Evolutionary conservation across 441 rosid species (phyloP).

Genomic region (Croton setiger): DNA sequence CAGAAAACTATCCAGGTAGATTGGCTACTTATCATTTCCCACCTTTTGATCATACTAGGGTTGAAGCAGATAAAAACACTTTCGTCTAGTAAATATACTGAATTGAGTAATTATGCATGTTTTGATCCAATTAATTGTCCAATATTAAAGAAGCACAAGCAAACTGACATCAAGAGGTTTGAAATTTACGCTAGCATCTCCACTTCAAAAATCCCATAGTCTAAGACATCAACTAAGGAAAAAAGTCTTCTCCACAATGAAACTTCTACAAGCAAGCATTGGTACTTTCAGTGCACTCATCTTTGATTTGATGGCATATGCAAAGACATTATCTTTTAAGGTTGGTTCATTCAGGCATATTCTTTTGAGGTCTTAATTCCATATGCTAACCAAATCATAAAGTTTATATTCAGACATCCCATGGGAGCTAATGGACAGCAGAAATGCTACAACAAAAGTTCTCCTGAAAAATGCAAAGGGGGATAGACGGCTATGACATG

Average conservation of each 20-base stretch:
- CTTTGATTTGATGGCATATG: constrained; percentile 2
- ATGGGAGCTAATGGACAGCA: not conserved
- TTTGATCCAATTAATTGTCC: not conserved
- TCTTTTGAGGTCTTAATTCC: not conserved
- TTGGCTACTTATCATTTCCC: not conserved
- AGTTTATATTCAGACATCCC: not conserved
- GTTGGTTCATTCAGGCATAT: not conserved
- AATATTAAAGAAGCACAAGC: not conserved
- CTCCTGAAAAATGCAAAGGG: not conserved
- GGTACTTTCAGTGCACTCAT: not conserved
- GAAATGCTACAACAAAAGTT: not conserved
- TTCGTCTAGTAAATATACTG: not conserved
- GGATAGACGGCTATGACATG: constrained; percentile 1
- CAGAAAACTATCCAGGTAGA: not conserved
- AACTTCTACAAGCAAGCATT: constrained; percentile 1
- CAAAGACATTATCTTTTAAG: not conserved
- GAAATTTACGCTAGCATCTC: not conserved
- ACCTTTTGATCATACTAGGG: not conserved
- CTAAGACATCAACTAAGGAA: not conserved
- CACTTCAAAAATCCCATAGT: not conserved
- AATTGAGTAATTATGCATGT: not conserved
- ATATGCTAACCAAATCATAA: not conserved
- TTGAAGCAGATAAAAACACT: not conserved
- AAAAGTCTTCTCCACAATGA: not conserved
- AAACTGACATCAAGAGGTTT: not conserved